A percentile compares a stretch with the other conserved stretches of the same genome.
phyloP scores from a whole-genome alignment of 2,329 filamentous ascomycete species.

The Paecilomyces sp. region DNA sequence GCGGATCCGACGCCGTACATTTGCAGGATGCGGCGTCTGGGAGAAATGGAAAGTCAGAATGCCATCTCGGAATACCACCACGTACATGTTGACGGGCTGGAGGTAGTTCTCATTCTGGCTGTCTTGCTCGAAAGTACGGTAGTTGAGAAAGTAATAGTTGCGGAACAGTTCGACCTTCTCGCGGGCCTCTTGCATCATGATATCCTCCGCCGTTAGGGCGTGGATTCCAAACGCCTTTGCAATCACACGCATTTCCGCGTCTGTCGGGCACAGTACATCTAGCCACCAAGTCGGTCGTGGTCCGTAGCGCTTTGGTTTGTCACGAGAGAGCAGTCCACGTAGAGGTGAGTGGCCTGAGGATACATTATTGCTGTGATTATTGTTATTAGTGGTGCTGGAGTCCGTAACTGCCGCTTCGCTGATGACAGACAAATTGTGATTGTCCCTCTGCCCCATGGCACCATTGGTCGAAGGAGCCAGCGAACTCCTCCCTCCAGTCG shows the following conservation, averaged over 20 bases:
- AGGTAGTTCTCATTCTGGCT: constrained; percentile 81
- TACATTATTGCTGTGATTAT: constrained; percentile 19
- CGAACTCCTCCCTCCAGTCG: constrained; percentile 11
- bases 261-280: constrained; percentile 82
- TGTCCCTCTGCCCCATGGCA: neutral
- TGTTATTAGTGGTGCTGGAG: constrained; percentile 2
- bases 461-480: constrained; percentile 3
- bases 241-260: constrained; percentile 90
- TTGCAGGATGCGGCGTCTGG: constrained; percentile 91
- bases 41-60: constrained; percentile 96
- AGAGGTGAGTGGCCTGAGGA: constrained; percentile 1
- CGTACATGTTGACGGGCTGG: constrained; percentile 94
- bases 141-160: constrained; percentile 98
- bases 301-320: constrained; percentile 52
- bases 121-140: constrained; percentile 95
- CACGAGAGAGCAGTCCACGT: constrained; percentile 14
- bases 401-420: neutral
- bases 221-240: constrained; percentile 93
- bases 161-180: constrained; percentile 98
- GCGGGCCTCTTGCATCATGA: constrained; percentile 92
- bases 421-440: neutral
- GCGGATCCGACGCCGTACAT: constrained; percentile 86
- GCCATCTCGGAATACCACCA: constrained; percentile 92
- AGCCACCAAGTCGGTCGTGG: constrained; percentile 95
- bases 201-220: constrained; percentile 89